Conservation (phyloP, 306 rosid genomes). For the Pyrus communis region DNA sequence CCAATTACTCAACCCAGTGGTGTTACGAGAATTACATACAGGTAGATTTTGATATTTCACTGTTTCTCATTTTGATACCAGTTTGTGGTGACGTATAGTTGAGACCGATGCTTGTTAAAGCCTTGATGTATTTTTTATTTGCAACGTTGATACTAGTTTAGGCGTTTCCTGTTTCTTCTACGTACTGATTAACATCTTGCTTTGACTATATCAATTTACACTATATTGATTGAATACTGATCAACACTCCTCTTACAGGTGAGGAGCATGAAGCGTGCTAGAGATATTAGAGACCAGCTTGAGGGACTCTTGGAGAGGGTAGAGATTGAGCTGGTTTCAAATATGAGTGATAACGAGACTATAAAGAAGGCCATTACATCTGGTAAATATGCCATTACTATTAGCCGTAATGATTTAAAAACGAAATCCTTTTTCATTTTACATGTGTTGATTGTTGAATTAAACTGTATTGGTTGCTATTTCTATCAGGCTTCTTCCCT, state of each 20-base stretch:
- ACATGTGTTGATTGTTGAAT: constrained; percentile 4
- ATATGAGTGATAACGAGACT: constrained; percentile 52
- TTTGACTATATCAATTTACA: not conserved
- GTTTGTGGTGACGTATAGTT: not conserved
- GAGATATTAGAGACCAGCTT: constrained; percentile 93
- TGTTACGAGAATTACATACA: constrained; percentile 90
- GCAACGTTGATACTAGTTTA: not conserved
- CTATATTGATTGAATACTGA: not conserved
- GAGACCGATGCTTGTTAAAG: not conserved
- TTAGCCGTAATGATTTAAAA: not conserved
- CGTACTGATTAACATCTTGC: not conserved
- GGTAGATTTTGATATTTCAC: constrained; percentile 27
- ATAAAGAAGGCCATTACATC: constrained; percentile 86
- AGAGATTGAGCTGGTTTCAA: constrained; percentile 70
- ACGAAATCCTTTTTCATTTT: not conserved
- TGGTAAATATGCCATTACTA: constrained; percentile 29
- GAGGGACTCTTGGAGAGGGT: constrained; percentile 91
- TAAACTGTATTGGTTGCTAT: constrained; percentile 3
- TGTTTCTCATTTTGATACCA: not conserved
- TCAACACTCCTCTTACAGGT: constrained; percentile 39
- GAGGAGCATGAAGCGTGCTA: constrained; percentile 95
- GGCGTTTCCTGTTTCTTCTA: not conserved
- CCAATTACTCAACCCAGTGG: constrained; percentile 94
- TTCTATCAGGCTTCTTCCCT: constrained; percentile 68
- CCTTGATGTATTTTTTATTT: not conserved